A percentile compares a stretch with the other conserved stretches of the same genome.
Conservation (phyloP, 164 flowering plant genomes). For the Stephania cephalantha region DNA sequence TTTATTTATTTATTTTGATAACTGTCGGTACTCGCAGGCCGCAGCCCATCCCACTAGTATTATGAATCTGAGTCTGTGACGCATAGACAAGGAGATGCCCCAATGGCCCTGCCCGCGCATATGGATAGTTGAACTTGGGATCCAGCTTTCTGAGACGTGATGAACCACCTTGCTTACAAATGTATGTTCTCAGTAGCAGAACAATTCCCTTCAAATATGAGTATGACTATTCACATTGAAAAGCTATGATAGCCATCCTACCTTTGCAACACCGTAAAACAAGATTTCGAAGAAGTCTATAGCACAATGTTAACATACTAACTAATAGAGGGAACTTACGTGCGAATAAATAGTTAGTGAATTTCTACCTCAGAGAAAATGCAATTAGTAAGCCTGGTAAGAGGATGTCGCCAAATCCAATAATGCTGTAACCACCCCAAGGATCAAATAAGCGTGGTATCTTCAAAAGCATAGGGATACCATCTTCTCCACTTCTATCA, state of each 20-base stretch:
- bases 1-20: too few species aligned
- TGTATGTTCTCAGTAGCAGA: neutral
- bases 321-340: neutral
- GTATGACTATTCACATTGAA: neutral
- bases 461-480: conserved; percentile 93
- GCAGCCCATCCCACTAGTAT: too few species aligned
- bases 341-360: neutral
- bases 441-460: conserved; percentile 98
- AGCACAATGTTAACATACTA: neutral
- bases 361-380: conserved; percentile 66
- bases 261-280: neutral
- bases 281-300: neutral
- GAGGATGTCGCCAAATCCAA: conserved; percentile 96
- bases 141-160: neutral
- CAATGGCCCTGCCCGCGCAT: too few species aligned
- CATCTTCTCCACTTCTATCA: conserved; percentile 93
- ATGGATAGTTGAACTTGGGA: too few species aligned
- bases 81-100: too few species aligned
- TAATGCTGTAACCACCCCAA: conserved; percentile 98
- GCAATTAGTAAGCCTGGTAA: conserved; percentile 89
- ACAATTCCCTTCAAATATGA: neutral
- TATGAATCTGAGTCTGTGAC: too few species aligned
- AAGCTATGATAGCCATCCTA: neutral
- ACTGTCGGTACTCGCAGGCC: too few species aligned
- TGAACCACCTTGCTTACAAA: neutral